Base-by-base conservation (phyloP, 768 basidiomycete species). In the Hysterangium stoloniferum region DNA sequence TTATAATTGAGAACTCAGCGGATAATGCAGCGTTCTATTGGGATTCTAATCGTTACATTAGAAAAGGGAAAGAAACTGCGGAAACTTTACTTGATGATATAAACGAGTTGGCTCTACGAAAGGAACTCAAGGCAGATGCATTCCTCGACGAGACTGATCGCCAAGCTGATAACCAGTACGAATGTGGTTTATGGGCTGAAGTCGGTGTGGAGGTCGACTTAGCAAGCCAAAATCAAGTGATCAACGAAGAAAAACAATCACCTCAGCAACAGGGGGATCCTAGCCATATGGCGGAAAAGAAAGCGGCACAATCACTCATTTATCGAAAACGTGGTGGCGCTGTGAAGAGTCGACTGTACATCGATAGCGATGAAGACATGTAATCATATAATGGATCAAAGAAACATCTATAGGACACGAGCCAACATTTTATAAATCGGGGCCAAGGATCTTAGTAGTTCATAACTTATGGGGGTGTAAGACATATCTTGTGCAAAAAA, bases 401-500 rank as follows among this genome's bases (percentile, higher is more conserved):
- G n/a, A n/a, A n/a, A n/a, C n/a, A n/a, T n/a, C n/a, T n/a, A n/a
- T n/a, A n/a, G n/a, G n/a, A n/a, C n/a, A n/a, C n/a, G n/a, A n/a
- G n/a, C n/a, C n/a, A n/a, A n/a, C n/a, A n/a, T n/a, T n/a, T n/a
- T n/a, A n/a, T n/a, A n/a, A n/a, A n/a, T n/a, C n/a, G n/a, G n/a
- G n/a, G n/a, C n/a, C n/a, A n/a, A n/a, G n/a, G n/a, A n/a, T n/a
- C n/a, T n/a, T n/a, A n/a, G n/a, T n/a, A n/a, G n/a, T n/a, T n/a
- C n/a, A n/a, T n/a, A n/a, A n/a, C n/a, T n/a, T n/a, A n/a, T n/a
- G n/a, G n/a, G n/a, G n/a, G n/a, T n/a, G n/a, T n/a, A n/a, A n/a
- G n/a, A 41, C 44, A 45, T 17, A 51, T 19, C 34, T 31, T 27
- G 17, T 51, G 22, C 33, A 51, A 42, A 8, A 51, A 43, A n/a